A percentile compares a stretch with the other conserved stretches of the same genome.
These are phyloP conservation scores for Floccularia luteovirens DNA, from an alignment of 768 basidiomycete species.

Conservation along the genomic window DNA sequence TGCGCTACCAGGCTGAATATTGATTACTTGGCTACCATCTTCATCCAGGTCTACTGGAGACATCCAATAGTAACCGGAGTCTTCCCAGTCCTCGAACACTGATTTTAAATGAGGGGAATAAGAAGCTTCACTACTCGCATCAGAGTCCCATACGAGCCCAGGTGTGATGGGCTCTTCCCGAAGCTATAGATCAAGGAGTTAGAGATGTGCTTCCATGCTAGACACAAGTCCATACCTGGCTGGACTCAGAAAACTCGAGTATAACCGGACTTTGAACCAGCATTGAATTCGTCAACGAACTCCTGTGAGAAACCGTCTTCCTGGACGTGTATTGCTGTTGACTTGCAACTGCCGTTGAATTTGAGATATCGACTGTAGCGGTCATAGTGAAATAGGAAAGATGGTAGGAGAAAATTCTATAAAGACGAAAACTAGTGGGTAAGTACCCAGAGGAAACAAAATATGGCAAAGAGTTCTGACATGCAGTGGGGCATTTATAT, in stretches of 20 bases:
- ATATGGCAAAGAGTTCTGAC: too few relatives aligned
- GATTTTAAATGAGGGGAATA: not conserved
- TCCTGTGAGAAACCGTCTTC: slow-evolving; percentile 1
- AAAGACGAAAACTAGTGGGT: not conserved
- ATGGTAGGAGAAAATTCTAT: not conserved
- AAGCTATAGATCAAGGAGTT: not conserved
- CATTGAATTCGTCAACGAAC: not conserved
- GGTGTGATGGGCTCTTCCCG: not conserved
- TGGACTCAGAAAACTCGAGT: not conserved
- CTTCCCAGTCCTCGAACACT: slow-evolving; percentile 1
- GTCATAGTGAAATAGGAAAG: slow-evolving; percentile 4
- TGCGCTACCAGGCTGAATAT: not conserved
- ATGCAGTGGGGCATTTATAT: too few relatives aligned
- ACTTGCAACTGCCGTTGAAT: slow-evolving; percentile 7
- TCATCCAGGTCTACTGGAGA: not conserved
- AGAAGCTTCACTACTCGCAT: not conserved
- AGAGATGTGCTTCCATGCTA: not conserved
- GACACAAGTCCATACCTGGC: slow-evolving; percentile 2
- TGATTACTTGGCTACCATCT: not conserved
- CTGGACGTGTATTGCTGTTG: slow-evolving; percentile 6
- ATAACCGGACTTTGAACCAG: not conserved
- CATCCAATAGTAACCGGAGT: not conserved
- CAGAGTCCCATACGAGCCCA: not conserved
- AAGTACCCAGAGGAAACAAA: too few relatives aligned
- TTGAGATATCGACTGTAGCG: slow-evolving; percentile 1